Conservation (phyloP, 2,329 filamentous ascomycete genomes). For the Penicillium sp. region DNA sequence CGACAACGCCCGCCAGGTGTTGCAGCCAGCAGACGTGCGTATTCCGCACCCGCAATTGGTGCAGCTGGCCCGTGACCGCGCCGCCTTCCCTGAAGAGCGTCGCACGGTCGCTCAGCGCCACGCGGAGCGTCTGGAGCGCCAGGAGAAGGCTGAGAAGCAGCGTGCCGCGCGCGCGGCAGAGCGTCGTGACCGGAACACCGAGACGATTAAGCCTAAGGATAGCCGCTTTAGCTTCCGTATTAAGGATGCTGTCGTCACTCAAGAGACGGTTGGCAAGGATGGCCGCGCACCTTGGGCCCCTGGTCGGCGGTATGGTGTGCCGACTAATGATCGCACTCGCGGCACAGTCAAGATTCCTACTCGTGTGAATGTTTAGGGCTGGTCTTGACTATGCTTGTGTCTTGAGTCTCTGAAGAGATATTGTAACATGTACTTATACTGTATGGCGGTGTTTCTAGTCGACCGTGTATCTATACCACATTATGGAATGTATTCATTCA, state of each 20-base stretch:
- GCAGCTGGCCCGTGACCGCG: constrained; percentile 51
- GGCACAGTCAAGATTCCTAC: constrained; percentile 67
- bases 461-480: constrained; percentile 28
- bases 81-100: constrained; percentile 40
- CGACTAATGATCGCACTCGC: constrained; percentile 65
- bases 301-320: constrained; percentile 65
- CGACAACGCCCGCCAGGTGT: constrained; percentile 50
- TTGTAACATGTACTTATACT: constrained; percentile 31
- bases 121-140: constrained; percentile 47
- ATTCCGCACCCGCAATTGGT: constrained; percentile 67
- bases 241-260: constrained; percentile 57
- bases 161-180: constrained; percentile 43
- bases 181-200: constrained; percentile 48
- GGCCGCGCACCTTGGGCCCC: constrained; percentile 59
- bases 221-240: constrained; percentile 65
- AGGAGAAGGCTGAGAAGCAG: constrained; percentile 45
- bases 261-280: constrained; percentile 59
- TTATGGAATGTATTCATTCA: constrained; percentile 15
- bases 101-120: constrained; percentile 44
- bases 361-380: constrained; percentile 54
- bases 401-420: constrained; percentile 9
- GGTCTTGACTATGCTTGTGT: constrained; percentile 8
- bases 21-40: constrained; percentile 65
- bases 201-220: constrained; percentile 49
- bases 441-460: constrained; percentile 21